These are phyloP conservation scores for Kwoniella botswanensis DNA, from an alignment of 768 basidiomycete species.

Conservation along the genomic window DNA sequence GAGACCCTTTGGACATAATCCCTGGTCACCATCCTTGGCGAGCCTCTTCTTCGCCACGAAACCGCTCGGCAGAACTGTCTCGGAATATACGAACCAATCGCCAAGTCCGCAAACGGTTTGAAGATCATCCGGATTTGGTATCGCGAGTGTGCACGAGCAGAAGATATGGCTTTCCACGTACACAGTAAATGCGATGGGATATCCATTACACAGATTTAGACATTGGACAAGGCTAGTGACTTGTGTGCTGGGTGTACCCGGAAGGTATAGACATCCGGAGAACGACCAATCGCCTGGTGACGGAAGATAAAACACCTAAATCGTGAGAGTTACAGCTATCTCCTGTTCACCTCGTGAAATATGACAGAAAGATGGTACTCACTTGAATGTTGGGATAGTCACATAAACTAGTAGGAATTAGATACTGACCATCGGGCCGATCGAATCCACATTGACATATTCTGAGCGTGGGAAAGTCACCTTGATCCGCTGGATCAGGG, in stretches of 20 bases:
- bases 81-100: slow-evolving; percentile 9
- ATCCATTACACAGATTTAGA: background rate
- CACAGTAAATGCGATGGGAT: slow-evolving; percentile 3
- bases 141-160: background rate
- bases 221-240: slow-evolving; percentile 5
- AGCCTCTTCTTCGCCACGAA: slow-evolving; percentile 1
- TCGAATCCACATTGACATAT: slow-evolving; percentile 8
- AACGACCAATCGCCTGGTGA: slow-evolving; percentile 9
- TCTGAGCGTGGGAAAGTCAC: background rate
- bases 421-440: background rate
- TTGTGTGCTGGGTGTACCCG: background rate
- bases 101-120: slow-evolving; percentile 12
- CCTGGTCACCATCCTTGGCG: background rate
- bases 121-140: slow-evolving; percentile 4
- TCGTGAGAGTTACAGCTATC: background rate
- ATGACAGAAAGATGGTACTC: background rate
- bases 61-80: slow-evolving; percentile 9
- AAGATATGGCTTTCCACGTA: slow-evolving; percentile 2
- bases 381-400: slow-evolving; percentile 9
- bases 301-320: background rate
- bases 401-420: slow-evolving; percentile 4
- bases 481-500: slow-evolving; percentile 9
- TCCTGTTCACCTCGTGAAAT: background rate
- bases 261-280: slow-evolving; percentile 6
- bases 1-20: slow-evolving; percentile 6